Percentiles rank a stretch among this genome's conserved stretches.
These are phyloP conservation scores for Clarireedia sp. DNA, from an alignment of 2,329 filamentous ascomycete species.

Conservation along the genomic window DNA sequence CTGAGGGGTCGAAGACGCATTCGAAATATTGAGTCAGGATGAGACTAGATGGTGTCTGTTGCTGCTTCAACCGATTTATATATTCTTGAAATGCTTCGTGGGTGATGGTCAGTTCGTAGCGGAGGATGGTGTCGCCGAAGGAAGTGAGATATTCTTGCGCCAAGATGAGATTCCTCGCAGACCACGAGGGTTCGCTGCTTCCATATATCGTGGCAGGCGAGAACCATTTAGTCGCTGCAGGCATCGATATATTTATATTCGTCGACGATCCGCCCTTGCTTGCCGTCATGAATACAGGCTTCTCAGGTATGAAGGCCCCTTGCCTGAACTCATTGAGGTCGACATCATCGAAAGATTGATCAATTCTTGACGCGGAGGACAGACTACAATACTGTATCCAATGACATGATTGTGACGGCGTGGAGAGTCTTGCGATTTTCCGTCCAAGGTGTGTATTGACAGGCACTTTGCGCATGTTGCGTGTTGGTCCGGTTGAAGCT, in stretches of 20 bases:
- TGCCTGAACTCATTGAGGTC: conserved; percentile 41
- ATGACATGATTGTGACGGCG: too few relatives aligned
- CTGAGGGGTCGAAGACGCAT: not conserved
- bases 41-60: not conserved
- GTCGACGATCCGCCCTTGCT: conserved; percentile 4
- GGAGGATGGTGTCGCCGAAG: conserved; percentile 43
- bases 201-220: not conserved
- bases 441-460: not conserved
- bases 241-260: conserved; percentile 37
- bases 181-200: not conserved
- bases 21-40: not conserved
- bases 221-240: conserved; percentile 56
- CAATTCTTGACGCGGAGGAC: conserved; percentile 10
- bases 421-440: too few relatives aligned
- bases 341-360: conserved; percentile 13
- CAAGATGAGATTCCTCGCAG: not conserved
- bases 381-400: not conserved
- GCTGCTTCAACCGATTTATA: not conserved
- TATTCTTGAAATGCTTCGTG: not conserved
- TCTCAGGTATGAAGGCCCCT: conserved; percentile 43
- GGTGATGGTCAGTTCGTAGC: conserved; percentile 46
- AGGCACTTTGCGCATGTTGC: not conserved
- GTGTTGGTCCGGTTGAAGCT: not conserved
- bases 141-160: conserved; percentile 29
- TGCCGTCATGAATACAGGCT: conserved; percentile 43